phyloP scores from a whole-genome alignment of 495 filamentous ascomycete species.

The Penicillium cataractarum region DNA sequence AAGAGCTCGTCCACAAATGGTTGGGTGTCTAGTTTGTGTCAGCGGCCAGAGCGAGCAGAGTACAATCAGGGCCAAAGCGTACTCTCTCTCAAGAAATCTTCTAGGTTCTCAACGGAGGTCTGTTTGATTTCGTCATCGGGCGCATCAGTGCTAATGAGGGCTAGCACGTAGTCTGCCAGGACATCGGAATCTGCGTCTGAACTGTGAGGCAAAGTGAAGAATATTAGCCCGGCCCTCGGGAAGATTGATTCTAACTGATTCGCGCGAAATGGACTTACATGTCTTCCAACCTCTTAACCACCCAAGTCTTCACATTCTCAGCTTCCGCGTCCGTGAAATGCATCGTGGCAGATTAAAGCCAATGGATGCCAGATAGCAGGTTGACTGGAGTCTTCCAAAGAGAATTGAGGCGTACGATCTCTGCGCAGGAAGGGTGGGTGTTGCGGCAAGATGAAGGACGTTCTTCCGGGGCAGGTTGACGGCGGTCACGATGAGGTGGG shows the following conservation, averaged over 20 bases:
- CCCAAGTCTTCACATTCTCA: conserved; percentile 79
- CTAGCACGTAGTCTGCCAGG: conserved; percentile 92
- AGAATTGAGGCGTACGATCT: conserved; percentile 5
- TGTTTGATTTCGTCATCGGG: conserved; percentile 71
- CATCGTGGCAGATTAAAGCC: conserved; percentile 51
- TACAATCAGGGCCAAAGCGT: conserved; percentile 52
- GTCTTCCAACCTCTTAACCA: conserved; percentile 86
- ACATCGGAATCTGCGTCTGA: conserved; percentile 96
- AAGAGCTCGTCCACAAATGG: conserved; percentile 89
- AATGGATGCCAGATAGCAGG: background rate
- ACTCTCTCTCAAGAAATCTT: conserved; percentile 81
- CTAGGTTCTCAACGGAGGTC: conserved; percentile 75
- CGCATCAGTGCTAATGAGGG: conserved; percentile 82
- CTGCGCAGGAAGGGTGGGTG: conserved; percentile 20
- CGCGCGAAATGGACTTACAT: conserved; percentile 63
- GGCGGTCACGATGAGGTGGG: background rate
- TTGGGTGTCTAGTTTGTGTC: conserved; percentile 58
- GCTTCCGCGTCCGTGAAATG: conserved; percentile 78
- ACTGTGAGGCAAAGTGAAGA: conserved; percentile 43
- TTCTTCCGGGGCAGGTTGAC: background rate
- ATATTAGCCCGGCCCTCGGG: conserved; percentile 10
- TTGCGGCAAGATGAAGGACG: conserved; percentile 15
- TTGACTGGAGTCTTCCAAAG: background rate
- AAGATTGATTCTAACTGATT: background rate
- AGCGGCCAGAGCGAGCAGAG: conserved; percentile 11